Conservation (phyloP, 768 basidiomycete genomes). For the Favolaschia claudopus region DNA sequence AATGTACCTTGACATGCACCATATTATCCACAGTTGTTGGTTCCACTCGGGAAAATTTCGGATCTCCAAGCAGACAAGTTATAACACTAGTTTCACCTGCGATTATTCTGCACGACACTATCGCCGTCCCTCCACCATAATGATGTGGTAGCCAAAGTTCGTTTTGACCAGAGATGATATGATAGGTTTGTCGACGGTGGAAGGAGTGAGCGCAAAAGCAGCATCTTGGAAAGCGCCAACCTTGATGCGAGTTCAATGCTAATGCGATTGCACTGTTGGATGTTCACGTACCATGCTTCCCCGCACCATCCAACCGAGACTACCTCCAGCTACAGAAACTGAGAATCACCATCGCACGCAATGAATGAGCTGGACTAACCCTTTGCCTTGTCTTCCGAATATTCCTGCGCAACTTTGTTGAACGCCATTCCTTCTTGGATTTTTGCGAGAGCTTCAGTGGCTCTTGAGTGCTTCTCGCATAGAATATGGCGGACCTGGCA, state of each 20-base stretch:
- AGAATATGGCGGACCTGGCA: conserved; percentile 77
- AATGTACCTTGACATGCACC: too few relatives aligned
- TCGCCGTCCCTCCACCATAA: conserved; percentile 89
- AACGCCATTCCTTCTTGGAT: conserved; percentile 86
- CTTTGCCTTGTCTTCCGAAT: conserved; percentile 92
- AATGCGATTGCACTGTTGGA: not conserved
- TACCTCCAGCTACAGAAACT: conserved; percentile 70
- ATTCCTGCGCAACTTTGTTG: conserved; percentile 90
- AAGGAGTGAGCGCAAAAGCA: conserved; percentile 83
- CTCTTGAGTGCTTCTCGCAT: conserved; percentile 88
- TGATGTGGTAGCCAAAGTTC: conserved; percentile 86
- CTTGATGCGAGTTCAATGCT: not conserved
- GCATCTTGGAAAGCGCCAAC: conserved; percentile 84
- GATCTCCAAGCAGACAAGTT: too few relatives aligned
- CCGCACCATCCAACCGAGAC: conserved; percentile 86
- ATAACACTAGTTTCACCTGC: too few relatives aligned
- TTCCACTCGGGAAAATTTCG: too few relatives aligned
- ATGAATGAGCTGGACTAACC: conserved; percentile 45
- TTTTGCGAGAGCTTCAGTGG: conserved; percentile 78
- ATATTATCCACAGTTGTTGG: too few relatives aligned
- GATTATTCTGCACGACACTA: conserved; percentile 37
- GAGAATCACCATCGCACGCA: not conserved
- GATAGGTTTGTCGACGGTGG: conserved; percentile 80
- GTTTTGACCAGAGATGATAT: conserved; percentile 82
- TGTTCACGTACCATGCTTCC: conserved; percentile 72